Percentiles rank a stretch among this genome's conserved stretches.
Evolutionary conservation across 192 early-diverging fungal genomes (phyloP).

Genomic region (Phycomyces nitens): DNA sequence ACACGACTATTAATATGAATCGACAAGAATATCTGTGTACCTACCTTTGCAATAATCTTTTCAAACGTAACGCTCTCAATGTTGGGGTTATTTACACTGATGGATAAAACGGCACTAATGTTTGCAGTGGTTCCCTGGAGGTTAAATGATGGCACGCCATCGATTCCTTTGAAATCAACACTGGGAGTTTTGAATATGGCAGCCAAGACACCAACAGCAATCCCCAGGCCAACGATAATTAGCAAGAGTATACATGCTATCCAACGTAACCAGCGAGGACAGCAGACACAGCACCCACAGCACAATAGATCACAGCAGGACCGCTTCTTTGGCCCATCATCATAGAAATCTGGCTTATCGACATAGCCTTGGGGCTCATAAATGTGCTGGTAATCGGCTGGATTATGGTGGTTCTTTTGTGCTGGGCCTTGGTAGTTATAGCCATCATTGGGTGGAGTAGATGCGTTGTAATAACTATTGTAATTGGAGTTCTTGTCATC

Average conservation of each 20-base stretch:
- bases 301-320: conserved; percentile 29
- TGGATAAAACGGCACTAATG: conserved; percentile 16
- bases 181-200: conserved; percentile 42
- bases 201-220: conserved; percentile 35
- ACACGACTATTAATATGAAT: background rate
- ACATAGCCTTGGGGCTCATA: no score
- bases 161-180: conserved; percentile 22
- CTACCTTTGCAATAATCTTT: conserved; percentile 42
- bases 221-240: conserved; percentile 36
- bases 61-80: conserved; percentile 43
- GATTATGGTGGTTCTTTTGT: no score
- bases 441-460: no score
- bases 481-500: no score
- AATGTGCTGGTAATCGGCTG: no score
- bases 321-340: background rate
- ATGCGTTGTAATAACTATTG: no score
- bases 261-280: conserved; percentile 36
- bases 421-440: no score
- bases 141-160: conserved; percentile 10
- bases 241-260: conserved; percentile 39
- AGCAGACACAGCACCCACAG: conserved; percentile 33
- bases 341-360: no score
- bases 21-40: no score
- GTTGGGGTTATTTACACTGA: conserved; percentile 44
- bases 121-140: conserved; percentile 21